Conservation (phyloP, 164 flowering plant genomes). For the Vitis riparia region DNA sequence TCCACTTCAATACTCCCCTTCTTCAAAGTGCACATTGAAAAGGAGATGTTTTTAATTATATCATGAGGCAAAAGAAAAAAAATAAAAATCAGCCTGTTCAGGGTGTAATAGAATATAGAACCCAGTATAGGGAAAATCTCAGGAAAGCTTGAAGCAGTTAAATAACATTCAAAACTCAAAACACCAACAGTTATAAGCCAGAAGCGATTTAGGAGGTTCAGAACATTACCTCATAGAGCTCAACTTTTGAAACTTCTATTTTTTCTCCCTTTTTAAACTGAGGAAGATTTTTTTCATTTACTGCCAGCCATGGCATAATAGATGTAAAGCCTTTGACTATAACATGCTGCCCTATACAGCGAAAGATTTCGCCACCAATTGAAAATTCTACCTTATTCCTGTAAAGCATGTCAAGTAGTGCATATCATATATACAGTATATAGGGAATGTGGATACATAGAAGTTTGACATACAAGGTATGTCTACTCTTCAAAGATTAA, state of each 20-base stretch:
- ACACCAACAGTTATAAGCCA: background rate
- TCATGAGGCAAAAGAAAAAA: no score
- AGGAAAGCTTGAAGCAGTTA: background rate
- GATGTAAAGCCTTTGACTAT: slow-evolving; percentile 70
- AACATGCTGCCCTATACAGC: slow-evolving; percentile 65
- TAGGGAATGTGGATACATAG: background rate
- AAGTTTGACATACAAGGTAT: no score
- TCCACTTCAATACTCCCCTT: no score
- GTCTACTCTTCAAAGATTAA: no score
- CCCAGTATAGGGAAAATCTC: background rate
- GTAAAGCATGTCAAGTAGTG: slow-evolving; percentile 18
- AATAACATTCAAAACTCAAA: background rate
- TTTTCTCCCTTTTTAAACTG: slow-evolving; percentile 66
- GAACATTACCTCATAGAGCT: slow-evolving; percentile 69
- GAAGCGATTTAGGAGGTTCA: background rate
- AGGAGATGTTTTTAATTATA: no score
- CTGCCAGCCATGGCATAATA: slow-evolving; percentile 95
- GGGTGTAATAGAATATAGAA: background rate
- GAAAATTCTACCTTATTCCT: slow-evolving; percentile 79
- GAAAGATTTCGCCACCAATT: slow-evolving; percentile 73
- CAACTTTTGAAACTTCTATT: slow-evolving; percentile 66
- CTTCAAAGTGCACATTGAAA: no score
- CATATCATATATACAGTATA: background rate
- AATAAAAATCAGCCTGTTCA: no score
- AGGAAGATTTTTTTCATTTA: slow-evolving; percentile 80